phyloP scores from a whole-genome alignment of 257 asterid genomes.

The Cordia subcordata region DNA sequence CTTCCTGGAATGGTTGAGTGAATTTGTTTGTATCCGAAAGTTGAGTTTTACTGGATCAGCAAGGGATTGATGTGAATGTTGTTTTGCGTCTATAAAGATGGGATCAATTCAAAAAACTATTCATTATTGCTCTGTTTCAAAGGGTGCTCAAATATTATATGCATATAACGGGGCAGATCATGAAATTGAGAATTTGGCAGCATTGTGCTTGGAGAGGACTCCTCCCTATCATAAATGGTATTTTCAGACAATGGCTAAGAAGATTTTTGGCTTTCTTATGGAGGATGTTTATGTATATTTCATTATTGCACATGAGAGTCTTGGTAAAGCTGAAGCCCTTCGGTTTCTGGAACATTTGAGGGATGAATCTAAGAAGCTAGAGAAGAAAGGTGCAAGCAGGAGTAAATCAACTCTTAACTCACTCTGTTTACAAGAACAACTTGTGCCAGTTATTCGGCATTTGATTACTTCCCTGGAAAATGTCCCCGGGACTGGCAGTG shows the following conservation, averaged over 20 bases:
- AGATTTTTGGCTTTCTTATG: slow-evolving; percentile 56
- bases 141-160: slow-evolving; percentile 43
- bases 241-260: slow-evolving; percentile 43
- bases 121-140: slow-evolving; percentile 61
- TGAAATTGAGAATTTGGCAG: slow-evolving; percentile 53
- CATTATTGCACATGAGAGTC: slow-evolving; percentile 43
- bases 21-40: not conserved
- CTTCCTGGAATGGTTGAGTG: not conserved
- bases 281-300: slow-evolving; percentile 51
- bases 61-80: slow-evolving; percentile 1
- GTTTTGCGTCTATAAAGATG: slow-evolving; percentile 17
- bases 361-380: slow-evolving; percentile 46
- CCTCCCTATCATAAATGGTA: slow-evolving; percentile 78
- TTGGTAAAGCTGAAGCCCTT: slow-evolving; percentile 34
- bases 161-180: slow-evolving; percentile 40
- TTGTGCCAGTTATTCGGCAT: slow-evolving; percentile 37
- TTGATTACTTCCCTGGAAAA: slow-evolving; percentile 39
- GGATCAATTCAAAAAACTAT: slow-evolving; percentile 30
- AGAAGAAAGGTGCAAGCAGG: slow-evolving; percentile 29
- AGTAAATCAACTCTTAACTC: slow-evolving; percentile 30
- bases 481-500: slow-evolving; percentile 14
- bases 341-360: slow-evolving; percentile 44
- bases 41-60: not conserved
- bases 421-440: slow-evolving; percentile 42
- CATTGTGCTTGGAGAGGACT: slow-evolving; percentile 54